These are phyloP conservation scores for Dictyostelium capitatum DNA, from an alignment of 78 protist genomes.

Conservation along the genomic window DNA sequence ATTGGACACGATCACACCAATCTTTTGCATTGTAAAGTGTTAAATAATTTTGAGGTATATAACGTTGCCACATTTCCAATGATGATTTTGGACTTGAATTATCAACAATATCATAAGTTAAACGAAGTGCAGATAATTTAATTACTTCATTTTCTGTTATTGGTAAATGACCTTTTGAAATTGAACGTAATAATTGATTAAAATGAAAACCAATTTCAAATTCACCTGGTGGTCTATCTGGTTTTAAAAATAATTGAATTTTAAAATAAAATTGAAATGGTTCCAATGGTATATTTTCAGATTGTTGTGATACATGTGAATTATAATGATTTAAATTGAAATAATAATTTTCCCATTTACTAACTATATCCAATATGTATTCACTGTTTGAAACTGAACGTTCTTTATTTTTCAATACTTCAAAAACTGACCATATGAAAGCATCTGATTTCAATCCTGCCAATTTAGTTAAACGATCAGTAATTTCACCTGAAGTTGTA, in stretches of 20 bases:
- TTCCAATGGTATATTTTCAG: slow-evolving; percentile 32
- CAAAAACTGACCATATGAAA: slow-evolving; percentile 43
- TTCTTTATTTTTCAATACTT: slow-evolving; percentile 60
- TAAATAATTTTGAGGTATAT: slow-evolving; percentile 54
- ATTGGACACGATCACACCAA: slow-evolving; percentile 48
- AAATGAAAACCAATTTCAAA: slow-evolving; percentile 30
- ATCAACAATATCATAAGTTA: slow-evolving; percentile 2
- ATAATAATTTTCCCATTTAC: slow-evolving; percentile 75
- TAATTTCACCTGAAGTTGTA: slow-evolving; percentile 59
- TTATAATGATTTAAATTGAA: slow-evolving; percentile 35
- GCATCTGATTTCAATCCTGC: slow-evolving; percentile 44
- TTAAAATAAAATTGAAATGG: slow-evolving; percentile 69
- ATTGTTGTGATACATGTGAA: slow-evolving; percentile 17
- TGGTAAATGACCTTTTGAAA: slow-evolving; percentile 46
- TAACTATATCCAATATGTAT: slow-evolving; percentile 45
- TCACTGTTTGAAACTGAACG: slow-evolving; percentile 25
- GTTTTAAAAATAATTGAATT: slow-evolving; percentile 61
- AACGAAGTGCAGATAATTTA: slow-evolving; percentile 53
- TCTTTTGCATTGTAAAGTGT: background rate
- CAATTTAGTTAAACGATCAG: slow-evolving; percentile 13
- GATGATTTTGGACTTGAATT: slow-evolving; percentile 11
- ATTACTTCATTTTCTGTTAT: background rate
- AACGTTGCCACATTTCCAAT: slow-evolving; percentile 66
- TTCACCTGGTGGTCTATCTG: slow-evolving; percentile 5
- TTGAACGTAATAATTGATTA: slow-evolving; percentile 23